Evolutionary conservation across 768 basidiomycete species (phyloP), one percentile per base, ranked within the genome.

Genomic region (Chiua virens): DNA sequence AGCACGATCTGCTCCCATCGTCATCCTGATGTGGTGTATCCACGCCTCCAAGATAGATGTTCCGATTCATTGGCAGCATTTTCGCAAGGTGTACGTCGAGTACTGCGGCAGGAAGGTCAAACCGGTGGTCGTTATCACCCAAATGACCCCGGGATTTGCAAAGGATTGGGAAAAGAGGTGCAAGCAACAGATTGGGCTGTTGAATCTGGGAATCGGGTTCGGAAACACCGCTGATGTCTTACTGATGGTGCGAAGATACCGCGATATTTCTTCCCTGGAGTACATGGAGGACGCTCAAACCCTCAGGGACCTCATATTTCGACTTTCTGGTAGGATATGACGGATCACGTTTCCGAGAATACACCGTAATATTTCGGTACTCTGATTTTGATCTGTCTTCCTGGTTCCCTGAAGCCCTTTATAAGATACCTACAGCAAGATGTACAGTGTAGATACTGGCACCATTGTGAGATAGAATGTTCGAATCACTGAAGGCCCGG

Each of bases 21-120:
- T 62, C 44, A 23, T 63, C 47, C 56, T 66, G 8, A 52, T 66
- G 47, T 66, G 63, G 63, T 64, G 63, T n/a, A 66, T 65, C 18
- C 58, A 58, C n/a, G 63, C 63, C 36, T 64, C 59, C 6, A 66
- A 65, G 53, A 66, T 66, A 42, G 61, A 58, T 18, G 53, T 64
- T 38, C 54, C 59, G 10, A 53, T 52, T 28, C 62, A 66, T 39
- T 65, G 63, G 63, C 50, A 50, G 13, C 61, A 64, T 25, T 65
- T 65, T 55, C 56, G 58, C 58, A 61, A 55, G 34, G 55, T 64
- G 21, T 65, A 61, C 34, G 56, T 56, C 50, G 49, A 64, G n/a
- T 64, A 64, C 36, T 64, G 64, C 35, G 23, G 49, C 20, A 55
- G 28, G 56, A 66, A 14, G 47, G 62, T 61, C 42, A 64, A 50